Evolutionary conservation across 495 filamentous ascomycete species (phyloP), one percentile per base, ranked within the genome.

Genomic region (Trichoderma reesei): DNA sequence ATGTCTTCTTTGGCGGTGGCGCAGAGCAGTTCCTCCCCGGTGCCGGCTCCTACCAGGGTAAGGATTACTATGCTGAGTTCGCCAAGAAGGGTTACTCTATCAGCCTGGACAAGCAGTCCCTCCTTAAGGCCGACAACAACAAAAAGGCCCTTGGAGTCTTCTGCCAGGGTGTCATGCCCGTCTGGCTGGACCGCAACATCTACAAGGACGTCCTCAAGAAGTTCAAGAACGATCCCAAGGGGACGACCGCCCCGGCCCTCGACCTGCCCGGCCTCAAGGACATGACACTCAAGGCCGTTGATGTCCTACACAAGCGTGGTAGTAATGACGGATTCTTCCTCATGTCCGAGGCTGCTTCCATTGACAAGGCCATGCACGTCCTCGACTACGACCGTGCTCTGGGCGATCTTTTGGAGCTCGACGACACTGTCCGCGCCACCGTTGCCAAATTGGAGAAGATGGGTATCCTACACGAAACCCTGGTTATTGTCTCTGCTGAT

Each of bases 221-320:
- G 68, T 78, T 84, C 63, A 80, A 76, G 64, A 88, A 90, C 68
- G 77, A 83, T 66, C 87, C 88, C 0, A 78, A 82, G 5, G 87
- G 88, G 26, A 79, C 75, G 18, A 74, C 76, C 1, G 78, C 72
- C 14, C 71, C 84, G 37, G 87, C 88, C 3, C 78, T 78, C 7
- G 87, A 91, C 65, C 79, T 88, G 8, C 88, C 88, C 3, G 88
- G 88, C 4, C 80, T 90, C 18, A 89, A 88, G 71, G 86, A 91
- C n/a, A 91, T 90, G 88, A 90, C 88, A 0, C 76, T 90, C 44
- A 91, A 91, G 74, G 86, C 88, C 0, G 80, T 91, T 62, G 88
- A 91, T 60, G 83, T 90, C 33, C 79, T 90, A 36, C 72, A 85
- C 67, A 72, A 74, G 14, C 86, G 88, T 18, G 79, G 82, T 62